These are phyloP conservation scores for Ceratobasidium sp. DNA, from an alignment of 1,284 basidiomycete species.

Conservation along the genomic window DNA sequence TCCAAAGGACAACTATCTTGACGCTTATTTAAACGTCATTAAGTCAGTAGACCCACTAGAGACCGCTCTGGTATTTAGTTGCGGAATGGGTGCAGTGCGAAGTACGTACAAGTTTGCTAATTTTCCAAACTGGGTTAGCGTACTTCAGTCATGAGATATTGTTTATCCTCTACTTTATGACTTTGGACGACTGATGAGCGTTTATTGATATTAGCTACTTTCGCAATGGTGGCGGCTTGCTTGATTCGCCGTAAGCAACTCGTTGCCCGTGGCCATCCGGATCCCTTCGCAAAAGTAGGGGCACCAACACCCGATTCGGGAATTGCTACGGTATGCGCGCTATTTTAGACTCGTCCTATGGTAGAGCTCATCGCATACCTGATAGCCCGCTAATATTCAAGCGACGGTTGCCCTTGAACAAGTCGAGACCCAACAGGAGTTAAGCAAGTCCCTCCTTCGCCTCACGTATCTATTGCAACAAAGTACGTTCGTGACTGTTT, in stretches of 20 bases:
- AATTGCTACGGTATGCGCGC: constrained; percentile 27
- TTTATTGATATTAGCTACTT: constrained; percentile 68
- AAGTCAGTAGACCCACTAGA: constrained; percentile 81
- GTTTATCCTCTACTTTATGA: neutral
- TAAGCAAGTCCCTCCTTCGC: constrained; percentile 82
- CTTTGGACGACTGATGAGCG: neutral
- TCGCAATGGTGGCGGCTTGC: constrained; percentile 95
- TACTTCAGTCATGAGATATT: neutral
- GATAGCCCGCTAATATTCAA: constrained; percentile 47
- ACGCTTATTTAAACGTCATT: constrained; percentile 89
- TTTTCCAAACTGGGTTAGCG: neutral
- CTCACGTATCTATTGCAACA: constrained; percentile 87
- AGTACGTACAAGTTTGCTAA: constrained; percentile 54
- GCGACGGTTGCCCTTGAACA: constrained; percentile 59
- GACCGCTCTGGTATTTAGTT: constrained; percentile 93
- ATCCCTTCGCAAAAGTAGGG: constrained; percentile 76
- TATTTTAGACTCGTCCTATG: constrained; percentile 24
- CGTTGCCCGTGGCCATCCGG: constrained; percentile 76
- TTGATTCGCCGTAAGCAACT: constrained; percentile 89
- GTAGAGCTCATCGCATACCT: neutral
- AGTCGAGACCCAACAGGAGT: constrained; percentile 83
- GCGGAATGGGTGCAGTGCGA: constrained; percentile 96
- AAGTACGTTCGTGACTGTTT: constrained; percentile 58
- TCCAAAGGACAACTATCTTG: constrained; percentile 87
- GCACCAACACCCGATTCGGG: constrained; percentile 59